These are phyloP conservation scores for Cystoderma amianthinum DNA, from an alignment of 768 basidiomycete genomes.

Conservation along the genomic window DNA sequence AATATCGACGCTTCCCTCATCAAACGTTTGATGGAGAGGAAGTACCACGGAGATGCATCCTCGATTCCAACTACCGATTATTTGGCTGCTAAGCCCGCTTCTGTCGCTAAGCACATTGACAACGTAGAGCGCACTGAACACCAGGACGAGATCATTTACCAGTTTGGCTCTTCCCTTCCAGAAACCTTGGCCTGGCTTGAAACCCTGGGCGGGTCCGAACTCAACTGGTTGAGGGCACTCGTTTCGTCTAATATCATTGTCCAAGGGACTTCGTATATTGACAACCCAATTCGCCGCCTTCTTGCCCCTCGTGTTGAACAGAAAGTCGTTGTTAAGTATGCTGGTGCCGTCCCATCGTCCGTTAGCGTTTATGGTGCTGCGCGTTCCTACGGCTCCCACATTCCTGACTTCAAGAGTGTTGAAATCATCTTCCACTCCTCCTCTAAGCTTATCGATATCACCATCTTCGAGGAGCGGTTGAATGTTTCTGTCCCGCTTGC, in stretches of 20 bases:
- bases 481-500: constrained; percentile 71
- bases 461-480: constrained; percentile 78
- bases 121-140: constrained; percentile 35
- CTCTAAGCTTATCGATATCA: constrained; percentile 57
- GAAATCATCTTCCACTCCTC: constrained; percentile 56
- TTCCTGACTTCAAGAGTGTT: constrained; percentile 74
- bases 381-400: constrained; percentile 73
- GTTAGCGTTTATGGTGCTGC: constrained; percentile 71
- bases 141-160: constrained; percentile 38
- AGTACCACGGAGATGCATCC: constrained; percentile 64
- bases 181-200: constrained; percentile 73
- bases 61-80: constrained; percentile 76
- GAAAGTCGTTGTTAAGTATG: constrained; percentile 56
- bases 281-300: constrained; percentile 84
- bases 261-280: constrained; percentile 78
- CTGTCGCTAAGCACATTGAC: constrained; percentile 23
- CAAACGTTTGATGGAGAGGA: constrained; percentile 67
- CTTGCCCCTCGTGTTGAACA: constrained; percentile 80
- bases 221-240: constrained; percentile 85
- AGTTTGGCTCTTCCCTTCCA: constrained; percentile 49
- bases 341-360: constrained; percentile 42
- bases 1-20: constrained; percentile 78
- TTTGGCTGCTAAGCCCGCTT: constrained; percentile 44
- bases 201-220: constrained; percentile 69
- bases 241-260: constrained; percentile 77